A percentile compares a stretch with the other conserved stretches of the same genome.
phyloP scores from a whole-genome alignment of 768 basidiomycete genomes.

The Russula dissimulans region DNA sequence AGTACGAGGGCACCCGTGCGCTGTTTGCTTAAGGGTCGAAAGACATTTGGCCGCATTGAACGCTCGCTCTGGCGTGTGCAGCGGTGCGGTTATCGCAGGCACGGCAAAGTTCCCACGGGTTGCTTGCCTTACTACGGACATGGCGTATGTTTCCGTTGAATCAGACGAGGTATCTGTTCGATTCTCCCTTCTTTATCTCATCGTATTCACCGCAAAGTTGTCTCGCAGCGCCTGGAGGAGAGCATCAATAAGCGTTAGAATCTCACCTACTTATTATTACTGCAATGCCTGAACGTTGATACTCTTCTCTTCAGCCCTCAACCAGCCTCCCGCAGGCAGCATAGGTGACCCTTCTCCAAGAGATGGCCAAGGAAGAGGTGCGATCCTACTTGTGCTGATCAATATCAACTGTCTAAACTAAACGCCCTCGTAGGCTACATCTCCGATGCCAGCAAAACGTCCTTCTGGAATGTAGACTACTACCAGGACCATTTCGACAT shows the following conservation, averaged over 20 bases:
- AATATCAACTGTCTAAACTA: background rate
- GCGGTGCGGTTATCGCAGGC: background rate
- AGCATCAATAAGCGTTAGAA: conserved; percentile 2
- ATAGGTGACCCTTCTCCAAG: background rate
- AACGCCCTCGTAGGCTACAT: conserved; percentile 45
- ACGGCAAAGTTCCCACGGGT: conserved; percentile 1
- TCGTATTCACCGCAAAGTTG: background rate
- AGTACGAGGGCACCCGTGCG: conserved; percentile 16
- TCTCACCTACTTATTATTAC: background rate
- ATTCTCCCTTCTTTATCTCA: background rate
- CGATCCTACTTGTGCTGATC: background rate
- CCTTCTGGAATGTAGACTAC: conserved; percentile 70
- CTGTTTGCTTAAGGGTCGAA: conserved; percentile 19
- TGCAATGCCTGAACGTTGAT: background rate
- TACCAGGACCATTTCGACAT: conserved; percentile 87
- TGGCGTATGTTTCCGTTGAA: conserved; percentile 69
- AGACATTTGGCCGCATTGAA: conserved; percentile 1
- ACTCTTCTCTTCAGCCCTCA: background rate
- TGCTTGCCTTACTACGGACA: conserved; percentile 20
- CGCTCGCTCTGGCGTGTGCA: background rate
- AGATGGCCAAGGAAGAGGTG: conserved; percentile 11
- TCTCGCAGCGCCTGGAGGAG: conserved; percentile 45
- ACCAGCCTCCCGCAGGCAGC: conserved; percentile 6
- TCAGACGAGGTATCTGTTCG: conserved; percentile 48
- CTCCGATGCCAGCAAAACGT: conserved; percentile 40